A percentile compares a stretch with the other conserved stretches of the same genome.
Conservation (phyloP, 192 early-diverging fungal species). For the Ambispora gerdemannii region DNA sequence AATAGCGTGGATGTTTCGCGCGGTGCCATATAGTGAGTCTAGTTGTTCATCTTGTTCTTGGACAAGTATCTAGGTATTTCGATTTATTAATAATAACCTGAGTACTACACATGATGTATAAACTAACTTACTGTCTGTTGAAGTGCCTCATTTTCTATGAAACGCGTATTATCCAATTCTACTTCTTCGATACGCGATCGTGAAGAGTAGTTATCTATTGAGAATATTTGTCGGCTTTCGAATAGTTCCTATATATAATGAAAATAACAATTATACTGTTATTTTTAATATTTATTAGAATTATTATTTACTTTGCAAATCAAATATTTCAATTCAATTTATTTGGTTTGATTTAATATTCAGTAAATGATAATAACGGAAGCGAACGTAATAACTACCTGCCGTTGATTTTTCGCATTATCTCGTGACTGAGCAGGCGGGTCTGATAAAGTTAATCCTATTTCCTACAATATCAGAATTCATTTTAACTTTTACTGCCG, state of each 20-base stretch:
- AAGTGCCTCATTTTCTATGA: constrained; percentile 35
- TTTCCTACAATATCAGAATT: no score
- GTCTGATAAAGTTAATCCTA: no score
- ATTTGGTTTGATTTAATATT: no score
- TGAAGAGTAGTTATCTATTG: not conserved
- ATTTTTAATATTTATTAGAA: no score
- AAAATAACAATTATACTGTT: no score
- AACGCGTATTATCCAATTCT: constrained; percentile 32
- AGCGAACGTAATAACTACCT: no score
- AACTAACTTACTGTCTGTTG: constrained; percentile 37
- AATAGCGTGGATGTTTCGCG: constrained; percentile 57
- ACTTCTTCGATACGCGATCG: constrained; percentile 34
- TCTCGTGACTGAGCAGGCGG: no score
- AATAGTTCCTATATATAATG: constrained; percentile 8
- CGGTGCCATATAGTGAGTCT: constrained; percentile 53
- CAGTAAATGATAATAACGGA: no score
- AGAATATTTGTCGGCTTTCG: not conserved
- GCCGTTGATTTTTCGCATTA: no score
- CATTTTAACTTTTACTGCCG: no score
- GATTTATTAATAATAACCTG: not conserved
- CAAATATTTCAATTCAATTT: no score
- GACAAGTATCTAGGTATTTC: constrained; percentile 44
- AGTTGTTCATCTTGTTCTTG: constrained; percentile 59
- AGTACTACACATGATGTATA: not conserved
- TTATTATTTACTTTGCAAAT: no score